Evolutionary conservation across 495 filamentous ascomycete species (phyloP).

Genomic region (Talaromyces adpressus): DNA sequence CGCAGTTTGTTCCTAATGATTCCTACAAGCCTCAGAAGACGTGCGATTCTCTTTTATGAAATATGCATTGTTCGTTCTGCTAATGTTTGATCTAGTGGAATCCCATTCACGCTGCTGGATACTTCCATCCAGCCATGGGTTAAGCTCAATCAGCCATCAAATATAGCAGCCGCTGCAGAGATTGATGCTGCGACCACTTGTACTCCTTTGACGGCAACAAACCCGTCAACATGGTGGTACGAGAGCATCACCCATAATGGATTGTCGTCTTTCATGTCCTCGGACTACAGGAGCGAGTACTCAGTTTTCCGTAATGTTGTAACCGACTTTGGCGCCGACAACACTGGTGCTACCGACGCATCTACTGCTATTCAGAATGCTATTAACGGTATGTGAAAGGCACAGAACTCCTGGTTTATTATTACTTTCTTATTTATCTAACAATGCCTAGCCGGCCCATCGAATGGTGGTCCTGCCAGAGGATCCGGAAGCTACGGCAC

Average conservation of each 20-base stretch:
- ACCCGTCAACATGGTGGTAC: slow-evolving; percentile 22
- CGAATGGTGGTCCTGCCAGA: slow-evolving; percentile 17
- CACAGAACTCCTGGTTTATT: no score
- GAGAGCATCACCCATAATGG: slow-evolving; percentile 29
- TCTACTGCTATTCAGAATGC: slow-evolving; percentile 23
- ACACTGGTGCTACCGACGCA: slow-evolving; percentile 20
- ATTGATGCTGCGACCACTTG: slow-evolving; percentile 6
- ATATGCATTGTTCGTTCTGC: background rate
- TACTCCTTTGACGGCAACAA: background rate
- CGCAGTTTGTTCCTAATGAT: background rate
- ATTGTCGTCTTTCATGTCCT: slow-evolving; percentile 21
- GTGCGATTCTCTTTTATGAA: background rate
- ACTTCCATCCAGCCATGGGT: slow-evolving; percentile 15
- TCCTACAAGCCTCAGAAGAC: background rate
- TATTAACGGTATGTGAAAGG: slow-evolving; percentile 24
- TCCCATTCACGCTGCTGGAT: slow-evolving; percentile 16
- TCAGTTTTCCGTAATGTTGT: slow-evolving; percentile 32
- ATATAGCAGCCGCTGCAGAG: background rate
- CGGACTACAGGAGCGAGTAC: slow-evolving; percentile 18
- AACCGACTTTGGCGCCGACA: slow-evolving; percentile 24
- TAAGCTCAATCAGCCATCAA: slow-evolving; percentile 1
- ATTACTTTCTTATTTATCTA: no score
- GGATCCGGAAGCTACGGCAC: slow-evolving; percentile 28
- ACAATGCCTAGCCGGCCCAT: slow-evolving; percentile 15
- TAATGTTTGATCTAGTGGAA: slow-evolving; percentile 10